Percentiles rank a stretch among this genome's conserved stretches.
Evolutionary conservation across 2,329 filamentous ascomycete species (phyloP).

Genomic region (Aspergillus bombycis): DNA sequence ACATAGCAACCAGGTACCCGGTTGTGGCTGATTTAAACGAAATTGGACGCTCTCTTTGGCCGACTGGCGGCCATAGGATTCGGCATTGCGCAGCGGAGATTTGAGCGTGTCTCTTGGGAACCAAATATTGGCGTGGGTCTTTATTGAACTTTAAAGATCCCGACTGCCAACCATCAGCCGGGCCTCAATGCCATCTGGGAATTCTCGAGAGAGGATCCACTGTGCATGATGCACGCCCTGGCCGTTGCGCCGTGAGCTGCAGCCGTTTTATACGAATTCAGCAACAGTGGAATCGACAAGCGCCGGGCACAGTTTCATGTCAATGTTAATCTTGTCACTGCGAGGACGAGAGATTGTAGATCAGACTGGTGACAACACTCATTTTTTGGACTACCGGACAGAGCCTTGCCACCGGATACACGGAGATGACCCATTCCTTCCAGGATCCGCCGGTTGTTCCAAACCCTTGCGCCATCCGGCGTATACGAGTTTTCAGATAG

Average conservation of each 20-base stretch:
- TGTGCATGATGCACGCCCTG: neutral
- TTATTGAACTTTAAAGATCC: neutral
- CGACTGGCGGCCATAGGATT: neutral
- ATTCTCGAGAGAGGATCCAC: neutral
- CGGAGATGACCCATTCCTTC: neutral
- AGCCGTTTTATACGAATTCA: neutral
- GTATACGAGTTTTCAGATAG: neutral
- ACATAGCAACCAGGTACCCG: neutral
- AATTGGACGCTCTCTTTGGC: neutral
- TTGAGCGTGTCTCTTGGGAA: neutral
- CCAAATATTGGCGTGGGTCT: neutral
- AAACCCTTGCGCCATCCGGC: neutral
- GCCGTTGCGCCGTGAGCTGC: neutral
- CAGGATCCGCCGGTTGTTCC: neutral
- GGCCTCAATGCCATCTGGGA: neutral
- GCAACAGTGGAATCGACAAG: neutral
- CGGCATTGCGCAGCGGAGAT: conserved; percentile 6
- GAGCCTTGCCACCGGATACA: neutral
- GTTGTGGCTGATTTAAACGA: neutral
- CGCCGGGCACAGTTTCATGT: neutral
- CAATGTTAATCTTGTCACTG: neutral
- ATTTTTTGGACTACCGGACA: neutral
- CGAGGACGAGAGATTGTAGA: neutral
- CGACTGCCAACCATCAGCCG: neutral
- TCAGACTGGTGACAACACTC: neutral